Base-by-base conservation (phyloP, 2,329 filamentous ascomycete species). In the Diaporthe ilicicola region DNA sequence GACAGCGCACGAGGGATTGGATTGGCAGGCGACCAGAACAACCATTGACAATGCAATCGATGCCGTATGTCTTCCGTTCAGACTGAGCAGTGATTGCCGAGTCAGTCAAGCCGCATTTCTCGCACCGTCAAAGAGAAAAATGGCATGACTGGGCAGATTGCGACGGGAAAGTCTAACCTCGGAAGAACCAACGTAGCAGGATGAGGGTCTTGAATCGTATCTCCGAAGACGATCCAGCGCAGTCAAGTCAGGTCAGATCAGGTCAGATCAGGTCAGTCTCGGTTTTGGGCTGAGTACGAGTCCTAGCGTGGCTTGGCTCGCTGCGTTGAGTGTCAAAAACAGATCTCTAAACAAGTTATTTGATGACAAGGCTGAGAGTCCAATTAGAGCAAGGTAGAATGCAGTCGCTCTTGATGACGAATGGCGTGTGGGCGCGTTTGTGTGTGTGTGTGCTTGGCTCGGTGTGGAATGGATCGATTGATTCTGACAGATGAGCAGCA, bases 161-260 rank as follows among this genome's bases (percentile, higher is more conserved):
- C 42, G 59, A 48, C 59, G 59, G 34, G 59, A 62, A 34, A 24
- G 42, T 48, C 56, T 62, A 48, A 62, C 56, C 56, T 62, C 56
- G 56, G 56, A 62, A 62, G 24, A 34, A 62, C 27, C 4, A 48
- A 48, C 59, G 59, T 48, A 42, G 59, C 59, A 27, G 39, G 19
- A 48, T 22, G 27, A 19, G 12, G 42, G 56, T 46, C 22, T 39
- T 62, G 42, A 62, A 42, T 62, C 42, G 59, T 62, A 37, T 34
- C 59, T 62, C 59, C 59, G 59, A 62, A 48, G 56, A 15, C 56
- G 56, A 62, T 48, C 32, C 10, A 8, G 53, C 12, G 24, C 51
- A 3, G 51, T 10, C 37, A 10, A 39, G 51, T 55, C 55, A 61
- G 37, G 24, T 61, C 55, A 44, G 17, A 19, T 42, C 22, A 39